Conservation (phyloP, 23 red algal genomes). For the Pyropia haitanensis region DNA sequence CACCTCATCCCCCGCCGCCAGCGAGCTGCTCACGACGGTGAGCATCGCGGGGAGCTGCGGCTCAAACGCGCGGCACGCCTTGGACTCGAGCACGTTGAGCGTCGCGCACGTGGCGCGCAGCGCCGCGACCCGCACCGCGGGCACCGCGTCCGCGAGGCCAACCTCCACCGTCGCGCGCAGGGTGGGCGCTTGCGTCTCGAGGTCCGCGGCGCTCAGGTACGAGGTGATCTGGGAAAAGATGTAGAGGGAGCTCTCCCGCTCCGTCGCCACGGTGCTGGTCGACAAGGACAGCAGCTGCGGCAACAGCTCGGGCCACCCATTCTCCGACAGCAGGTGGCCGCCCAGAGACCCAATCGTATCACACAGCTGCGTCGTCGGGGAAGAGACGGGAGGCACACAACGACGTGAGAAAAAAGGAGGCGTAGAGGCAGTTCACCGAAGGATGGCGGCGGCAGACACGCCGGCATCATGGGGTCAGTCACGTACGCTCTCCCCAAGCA, state of each 20-base stretch:
- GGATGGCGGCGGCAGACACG: too few species aligned
- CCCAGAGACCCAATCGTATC: conserved; percentile 36
- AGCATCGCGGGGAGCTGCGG: conserved; percentile 78
- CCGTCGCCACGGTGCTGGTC: conserved; percentile 15
- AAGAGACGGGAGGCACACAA: too few species aligned
- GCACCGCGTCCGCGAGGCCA: conserved; percentile 46
- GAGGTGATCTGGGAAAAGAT: conserved; percentile 60
- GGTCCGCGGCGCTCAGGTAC: conserved; percentile 25
- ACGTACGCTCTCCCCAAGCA: too few species aligned
- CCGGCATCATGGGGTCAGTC: too few species aligned
- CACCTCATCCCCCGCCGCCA: conserved; percentile 47
- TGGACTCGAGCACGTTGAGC: conserved; percentile 57
- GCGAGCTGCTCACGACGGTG: conserved; percentile 21
- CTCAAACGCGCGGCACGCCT: conserved; percentile 61
- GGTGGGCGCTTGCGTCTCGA: conserved; percentile 24
- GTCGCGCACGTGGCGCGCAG: conserved; percentile 63
- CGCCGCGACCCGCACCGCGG: conserved; percentile 34
- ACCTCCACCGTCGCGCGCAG: conserved; percentile 33
- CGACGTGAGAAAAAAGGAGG: too few species aligned
- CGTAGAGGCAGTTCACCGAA: too few species aligned
- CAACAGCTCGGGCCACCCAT: conserved; percentile 61
- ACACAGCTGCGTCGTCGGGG: conserved; percentile 8
- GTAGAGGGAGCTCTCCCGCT: conserved; percentile 70
- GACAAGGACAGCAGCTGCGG: conserved; percentile 39
- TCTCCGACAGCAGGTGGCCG: conserved; percentile 19